phyloP scores from a whole-genome alignment of 176 grass and related monocot species.

The Zea luxurians region DNA sequence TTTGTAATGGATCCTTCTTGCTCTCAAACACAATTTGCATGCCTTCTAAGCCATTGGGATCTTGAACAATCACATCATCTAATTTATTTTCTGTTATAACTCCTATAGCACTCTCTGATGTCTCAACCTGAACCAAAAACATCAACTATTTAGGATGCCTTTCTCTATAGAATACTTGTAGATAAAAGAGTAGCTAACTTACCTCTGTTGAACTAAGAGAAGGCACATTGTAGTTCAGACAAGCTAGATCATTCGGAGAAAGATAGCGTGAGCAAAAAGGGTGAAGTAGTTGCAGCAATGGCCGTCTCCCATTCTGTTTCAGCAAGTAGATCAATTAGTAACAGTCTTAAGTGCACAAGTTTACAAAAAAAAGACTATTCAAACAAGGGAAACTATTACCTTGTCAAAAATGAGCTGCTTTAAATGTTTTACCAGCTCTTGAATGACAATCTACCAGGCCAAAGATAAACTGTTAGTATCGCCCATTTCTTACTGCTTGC shows the following conservation, averaged over 20 bases:
- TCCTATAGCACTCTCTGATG: constrained; percentile 22
- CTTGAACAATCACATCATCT: constrained; percentile 38
- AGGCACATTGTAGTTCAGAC: constrained; percentile 68
- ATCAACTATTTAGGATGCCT: constrained; percentile 9
- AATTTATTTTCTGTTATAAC: constrained; percentile 28
- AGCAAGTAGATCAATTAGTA: constrained; percentile 32
- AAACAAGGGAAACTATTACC: constrained; percentile 37
- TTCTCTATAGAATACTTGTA: constrained; percentile 20
- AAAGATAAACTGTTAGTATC: constrained; percentile 29
- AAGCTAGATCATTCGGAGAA: constrained; percentile 63
- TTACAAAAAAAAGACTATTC: constrained; percentile 1
- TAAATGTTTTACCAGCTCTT: constrained; percentile 60
- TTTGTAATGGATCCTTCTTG: constrained; percentile 77
- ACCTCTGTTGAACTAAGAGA: constrained; percentile 75
- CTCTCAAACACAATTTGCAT: constrained; percentile 45
- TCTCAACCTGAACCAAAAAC: constrained; percentile 51
- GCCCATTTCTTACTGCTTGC: neutral
- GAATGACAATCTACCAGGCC: constrained; percentile 61
- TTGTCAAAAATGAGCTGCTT: constrained; percentile 82
- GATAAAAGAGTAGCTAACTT: constrained; percentile 28
- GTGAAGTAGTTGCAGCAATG: constrained; percentile 73
- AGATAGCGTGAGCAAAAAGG: constrained; percentile 79
- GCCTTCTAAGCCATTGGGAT: constrained; percentile 8
- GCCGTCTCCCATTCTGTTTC: constrained; percentile 82
- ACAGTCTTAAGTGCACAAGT: neutral